Percentiles rank a stretch among this genome's conserved stretches.
These are phyloP conservation scores for Jatropha curcas DNA, from an alignment of 345 rosid species.

Conservation along the genomic window DNA sequence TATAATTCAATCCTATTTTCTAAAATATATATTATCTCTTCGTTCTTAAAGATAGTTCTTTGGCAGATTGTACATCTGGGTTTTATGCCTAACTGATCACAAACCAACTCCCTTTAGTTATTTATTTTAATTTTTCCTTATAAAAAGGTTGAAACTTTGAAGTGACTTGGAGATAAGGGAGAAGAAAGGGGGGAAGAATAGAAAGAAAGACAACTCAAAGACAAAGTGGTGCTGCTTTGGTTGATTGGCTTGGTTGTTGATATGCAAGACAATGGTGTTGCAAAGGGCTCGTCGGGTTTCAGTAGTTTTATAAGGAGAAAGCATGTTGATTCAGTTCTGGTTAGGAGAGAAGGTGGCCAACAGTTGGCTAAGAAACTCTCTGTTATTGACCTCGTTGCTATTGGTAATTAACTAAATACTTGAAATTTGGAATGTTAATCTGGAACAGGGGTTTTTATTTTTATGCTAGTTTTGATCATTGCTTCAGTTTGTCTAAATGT, in stretches of 20 bases:
- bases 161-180: not conserved
- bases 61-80: conserved; percentile 3
- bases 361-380: conserved; percentile 70
- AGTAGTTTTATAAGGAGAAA: conserved; percentile 65
- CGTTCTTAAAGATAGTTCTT: no score
- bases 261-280: conserved; percentile 43
- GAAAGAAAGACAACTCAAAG: not conserved
- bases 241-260: conserved; percentile 57
- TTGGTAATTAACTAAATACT: conserved; percentile 43
- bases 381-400: conserved; percentile 64
- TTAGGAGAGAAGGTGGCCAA: conserved; percentile 27
- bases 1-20: no score
- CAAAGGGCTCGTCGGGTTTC: conserved; percentile 49
- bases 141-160: no score
- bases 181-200: not conserved
- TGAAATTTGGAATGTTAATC: not conserved
- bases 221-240: not conserved
- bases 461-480: not conserved
- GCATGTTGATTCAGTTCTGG: conserved; percentile 68
- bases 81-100: not conserved
- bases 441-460: not conserved
- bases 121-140: no score
- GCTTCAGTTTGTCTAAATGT: not conserved
- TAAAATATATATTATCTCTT: no score
- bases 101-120: not conserved